Conservation (phyloP, 108 stramenopile genomes). For the Cyclotella atomus region DNA sequence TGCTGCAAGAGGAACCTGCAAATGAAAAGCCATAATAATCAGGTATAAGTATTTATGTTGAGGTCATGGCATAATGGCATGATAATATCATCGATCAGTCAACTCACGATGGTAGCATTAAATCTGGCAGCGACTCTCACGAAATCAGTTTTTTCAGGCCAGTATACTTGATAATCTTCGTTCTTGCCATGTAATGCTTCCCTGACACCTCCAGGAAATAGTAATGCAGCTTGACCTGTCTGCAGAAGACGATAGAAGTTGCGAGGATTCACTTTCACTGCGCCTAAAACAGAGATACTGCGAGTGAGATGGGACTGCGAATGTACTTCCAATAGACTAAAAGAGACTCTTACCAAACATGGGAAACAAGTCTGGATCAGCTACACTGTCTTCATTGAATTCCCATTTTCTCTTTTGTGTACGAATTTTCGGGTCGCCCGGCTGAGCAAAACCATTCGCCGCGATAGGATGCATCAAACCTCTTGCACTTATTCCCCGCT, state of each 20-base stretch:
- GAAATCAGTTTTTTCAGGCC: constrained; percentile 94
- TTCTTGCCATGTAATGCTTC: constrained; percentile 86
- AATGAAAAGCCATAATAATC: too few relatives aligned
- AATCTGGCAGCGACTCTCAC: constrained; percentile 89
- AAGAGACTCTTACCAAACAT: constrained; percentile 63
- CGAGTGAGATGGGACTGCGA: background rate
- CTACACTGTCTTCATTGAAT: constrained; percentile 53
- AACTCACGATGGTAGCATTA: constrained; percentile 93
- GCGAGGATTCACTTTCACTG: constrained; percentile 89
- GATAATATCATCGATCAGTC: too few relatives aligned
- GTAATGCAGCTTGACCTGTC: constrained; percentile 76
- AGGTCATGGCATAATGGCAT: too few relatives aligned
- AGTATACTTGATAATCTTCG: constrained; percentile 90
- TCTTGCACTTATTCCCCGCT: constrained; percentile 60
- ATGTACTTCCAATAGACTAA: background rate
- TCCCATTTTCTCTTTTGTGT: constrained; percentile 36
- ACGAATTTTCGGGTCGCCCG: constrained; percentile 27
- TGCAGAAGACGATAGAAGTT: constrained; percentile 91
- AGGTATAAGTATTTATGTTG: too few relatives aligned
- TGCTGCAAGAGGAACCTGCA: constrained; percentile 89
- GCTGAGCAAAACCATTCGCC: constrained; percentile 40
- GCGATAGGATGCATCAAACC: constrained; percentile 88
- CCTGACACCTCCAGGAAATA: constrained; percentile 93
- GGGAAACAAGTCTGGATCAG: constrained; percentile 60
- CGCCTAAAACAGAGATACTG: constrained; percentile 21